phyloP scores from a whole-genome alignment of 352 stramenopile genomes.

The Phytopythium oedochilum region DNA sequence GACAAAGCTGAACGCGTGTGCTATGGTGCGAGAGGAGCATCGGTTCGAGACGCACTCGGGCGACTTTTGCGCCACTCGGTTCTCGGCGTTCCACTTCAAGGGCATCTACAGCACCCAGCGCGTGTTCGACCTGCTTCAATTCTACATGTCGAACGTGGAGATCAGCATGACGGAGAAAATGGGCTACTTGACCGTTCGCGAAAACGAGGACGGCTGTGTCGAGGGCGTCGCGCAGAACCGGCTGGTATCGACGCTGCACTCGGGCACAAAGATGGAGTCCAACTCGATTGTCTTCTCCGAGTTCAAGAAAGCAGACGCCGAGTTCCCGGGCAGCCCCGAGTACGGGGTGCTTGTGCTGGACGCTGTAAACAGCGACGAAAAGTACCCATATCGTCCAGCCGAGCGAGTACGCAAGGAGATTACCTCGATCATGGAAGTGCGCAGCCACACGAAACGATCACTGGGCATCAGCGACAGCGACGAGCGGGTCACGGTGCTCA shows the following conservation, averaged over 20 bases:
- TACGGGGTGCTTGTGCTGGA: slow-evolving; percentile 33
- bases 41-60: slow-evolving; percentile 35
- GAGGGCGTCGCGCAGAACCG: slow-evolving; percentile 37
- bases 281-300: slow-evolving; percentile 37
- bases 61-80: slow-evolving; percentile 42
- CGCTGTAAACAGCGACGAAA: slow-evolving; percentile 32
- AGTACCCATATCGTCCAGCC: slow-evolving; percentile 31
- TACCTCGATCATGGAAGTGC: slow-evolving; percentile 26
- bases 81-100: slow-evolving; percentile 47
- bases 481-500: slow-evolving; percentile 25
- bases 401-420: slow-evolving; percentile 35
- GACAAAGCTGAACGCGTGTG: slow-evolving; percentile 15
- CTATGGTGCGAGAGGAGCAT: slow-evolving; percentile 24
- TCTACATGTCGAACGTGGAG: slow-evolving; percentile 52
- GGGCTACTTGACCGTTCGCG: slow-evolving; percentile 44
- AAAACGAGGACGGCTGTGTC: slow-evolving; percentile 34
- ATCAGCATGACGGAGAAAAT: slow-evolving; percentile 59
- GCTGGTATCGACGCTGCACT: slow-evolving; percentile 28
- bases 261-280: slow-evolving; percentile 32
- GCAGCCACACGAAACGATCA: slow-evolving; percentile 10
- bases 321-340: slow-evolving; percentile 18
- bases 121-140: slow-evolving; percentile 42
- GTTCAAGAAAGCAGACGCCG: slow-evolving; percentile 16
- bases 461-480: slow-evolving; percentile 1
- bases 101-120: slow-evolving; percentile 21